Evolutionary conservation across 768 basidiomycete genomes (phyloP).

Genomic region (Psilocybe subaeruginosa): DNA sequence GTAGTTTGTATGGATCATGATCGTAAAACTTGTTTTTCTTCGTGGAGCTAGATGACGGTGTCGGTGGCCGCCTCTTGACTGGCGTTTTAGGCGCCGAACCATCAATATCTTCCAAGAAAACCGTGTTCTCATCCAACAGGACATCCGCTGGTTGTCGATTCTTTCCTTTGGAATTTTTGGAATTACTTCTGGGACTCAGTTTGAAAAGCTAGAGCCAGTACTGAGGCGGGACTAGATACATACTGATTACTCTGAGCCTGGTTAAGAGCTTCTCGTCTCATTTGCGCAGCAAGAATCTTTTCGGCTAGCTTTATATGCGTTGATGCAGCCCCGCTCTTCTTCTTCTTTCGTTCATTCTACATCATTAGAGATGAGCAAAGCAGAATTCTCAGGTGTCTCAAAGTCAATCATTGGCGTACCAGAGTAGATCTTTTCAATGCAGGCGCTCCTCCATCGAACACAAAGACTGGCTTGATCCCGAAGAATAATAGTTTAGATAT

Average conservation of each 20-base stretch:
- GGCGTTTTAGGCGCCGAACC: conserved; percentile 57
- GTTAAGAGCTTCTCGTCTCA: conserved; percentile 86
- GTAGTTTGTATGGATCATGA: conserved; percentile 93
- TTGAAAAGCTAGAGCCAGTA: background rate
- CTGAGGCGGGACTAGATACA: conserved; percentile 18
- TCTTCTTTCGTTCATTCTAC: conserved; percentile 85
- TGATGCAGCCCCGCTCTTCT: conserved; percentile 88
- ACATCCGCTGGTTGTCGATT: conserved; percentile 31
- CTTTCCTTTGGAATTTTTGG: conserved; percentile 15
- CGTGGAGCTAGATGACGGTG: conserved; percentile 50
- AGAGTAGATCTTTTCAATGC: conserved; percentile 87
- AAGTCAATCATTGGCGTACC: conserved; percentile 45
- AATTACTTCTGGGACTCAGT: background rate
- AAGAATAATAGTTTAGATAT: conserved; percentile 96
- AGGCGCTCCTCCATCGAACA: conserved; percentile 98
- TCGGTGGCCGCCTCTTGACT: conserved; percentile 33
- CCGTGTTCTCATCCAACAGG: conserved; percentile 67
- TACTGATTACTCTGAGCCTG: conserved; percentile 52
- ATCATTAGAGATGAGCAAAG: background rate
- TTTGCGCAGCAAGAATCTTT: conserved; percentile 88
- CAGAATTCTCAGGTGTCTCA: background rate
- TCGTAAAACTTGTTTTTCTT: conserved; percentile 71
- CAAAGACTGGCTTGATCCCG: conserved; percentile 98
- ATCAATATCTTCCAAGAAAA: conserved; percentile 90
- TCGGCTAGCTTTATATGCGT: conserved; percentile 90